phyloP scores from a whole-genome alignment of 306 rosid species.

The Glycyrrhiza uralensis region DNA sequence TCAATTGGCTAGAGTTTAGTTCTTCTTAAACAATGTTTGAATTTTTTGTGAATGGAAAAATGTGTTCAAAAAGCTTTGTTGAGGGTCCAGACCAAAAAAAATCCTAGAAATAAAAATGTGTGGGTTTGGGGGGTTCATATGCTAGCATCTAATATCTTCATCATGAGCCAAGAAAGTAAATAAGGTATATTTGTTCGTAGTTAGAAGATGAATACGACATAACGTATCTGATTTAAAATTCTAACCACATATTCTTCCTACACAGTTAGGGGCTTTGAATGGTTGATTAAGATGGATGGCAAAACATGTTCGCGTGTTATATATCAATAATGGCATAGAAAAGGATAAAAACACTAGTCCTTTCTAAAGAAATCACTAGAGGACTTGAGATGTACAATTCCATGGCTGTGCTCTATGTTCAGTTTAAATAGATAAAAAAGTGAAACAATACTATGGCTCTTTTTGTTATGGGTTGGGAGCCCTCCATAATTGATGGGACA shows the following conservation, averaged over 20 bases:
- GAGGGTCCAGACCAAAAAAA: too few species aligned
- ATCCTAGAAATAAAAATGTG: too few species aligned
- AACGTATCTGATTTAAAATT: neutral
- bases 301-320: neutral
- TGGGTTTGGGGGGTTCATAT: neutral
- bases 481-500: too few species aligned
- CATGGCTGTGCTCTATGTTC: neutral
- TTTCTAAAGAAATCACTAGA: neutral
- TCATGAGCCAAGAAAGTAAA: neutral
- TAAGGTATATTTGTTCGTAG: slow-evolving; percentile 10
- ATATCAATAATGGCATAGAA: neutral
- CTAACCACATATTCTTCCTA: neutral
- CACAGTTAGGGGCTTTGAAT: neutral
- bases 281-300: slow-evolving; percentile 12
- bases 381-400: neutral
- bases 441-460: neutral
- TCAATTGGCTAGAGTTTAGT: too few species aligned
- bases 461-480: too few species aligned
- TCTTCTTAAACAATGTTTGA: too few species aligned
- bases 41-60: too few species aligned
- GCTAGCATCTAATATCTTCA: slow-evolving; percentile 5
- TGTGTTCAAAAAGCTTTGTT: too few species aligned
- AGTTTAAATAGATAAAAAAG: neutral
- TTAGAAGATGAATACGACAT: slow-evolving; percentile 13
- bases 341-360: neutral